Conservation (phyloP, 2,329 filamentous ascomycete genomes). For the Pseudopithomyces maydicus region DNA sequence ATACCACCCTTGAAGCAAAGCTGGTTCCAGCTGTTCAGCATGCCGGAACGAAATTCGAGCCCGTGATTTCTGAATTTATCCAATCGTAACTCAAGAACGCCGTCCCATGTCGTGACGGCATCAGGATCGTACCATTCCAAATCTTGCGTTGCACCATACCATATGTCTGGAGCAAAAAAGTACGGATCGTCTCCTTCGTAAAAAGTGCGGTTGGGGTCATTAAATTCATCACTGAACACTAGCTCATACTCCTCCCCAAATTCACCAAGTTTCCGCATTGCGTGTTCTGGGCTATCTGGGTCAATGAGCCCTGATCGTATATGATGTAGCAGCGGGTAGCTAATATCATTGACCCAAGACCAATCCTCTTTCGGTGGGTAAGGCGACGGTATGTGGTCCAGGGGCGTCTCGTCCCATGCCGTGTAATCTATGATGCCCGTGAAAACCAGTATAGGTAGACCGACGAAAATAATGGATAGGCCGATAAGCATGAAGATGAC, state of each 20-base stretch:
- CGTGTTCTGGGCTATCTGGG: slow-evolving; percentile 55
- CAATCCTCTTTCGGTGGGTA: slow-evolving; percentile 41
- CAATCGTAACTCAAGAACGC: slow-evolving; percentile 53
- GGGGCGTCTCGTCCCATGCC: slow-evolving; percentile 46
- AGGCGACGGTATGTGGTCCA: slow-evolving; percentile 45
- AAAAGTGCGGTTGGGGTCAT: slow-evolving; percentile 58
- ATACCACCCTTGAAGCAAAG: slow-evolving; percentile 61
- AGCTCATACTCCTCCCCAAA: slow-evolving; percentile 54
- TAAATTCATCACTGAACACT: slow-evolving; percentile 64
- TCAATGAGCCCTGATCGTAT: slow-evolving; percentile 57
- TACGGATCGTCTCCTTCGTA: slow-evolving; percentile 63
- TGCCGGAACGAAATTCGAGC: slow-evolving; percentile 55
- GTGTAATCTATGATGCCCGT: slow-evolving; percentile 47
- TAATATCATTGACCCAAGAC: slow-evolving; percentile 55
- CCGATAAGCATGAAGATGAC: slow-evolving; percentile 54
- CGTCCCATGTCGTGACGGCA: slow-evolving; percentile 56
- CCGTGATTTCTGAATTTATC: slow-evolving; percentile 54
- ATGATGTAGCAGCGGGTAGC: slow-evolving; percentile 55
- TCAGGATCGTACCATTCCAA: slow-evolving; percentile 60
- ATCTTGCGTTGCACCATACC: slow-evolving; percentile 60
- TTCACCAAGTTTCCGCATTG: slow-evolving; percentile 52
- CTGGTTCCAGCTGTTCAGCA: slow-evolving; percentile 60
- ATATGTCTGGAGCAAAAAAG: slow-evolving; percentile 58
- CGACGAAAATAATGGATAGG: slow-evolving; percentile 56
- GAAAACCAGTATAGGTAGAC: slow-evolving; percentile 56